These are phyloP conservation scores for Akanthomyces uredinophilus DNA, from an alignment of 2,329 filamentous ascomycete genomes.

Conservation along the genomic window DNA sequence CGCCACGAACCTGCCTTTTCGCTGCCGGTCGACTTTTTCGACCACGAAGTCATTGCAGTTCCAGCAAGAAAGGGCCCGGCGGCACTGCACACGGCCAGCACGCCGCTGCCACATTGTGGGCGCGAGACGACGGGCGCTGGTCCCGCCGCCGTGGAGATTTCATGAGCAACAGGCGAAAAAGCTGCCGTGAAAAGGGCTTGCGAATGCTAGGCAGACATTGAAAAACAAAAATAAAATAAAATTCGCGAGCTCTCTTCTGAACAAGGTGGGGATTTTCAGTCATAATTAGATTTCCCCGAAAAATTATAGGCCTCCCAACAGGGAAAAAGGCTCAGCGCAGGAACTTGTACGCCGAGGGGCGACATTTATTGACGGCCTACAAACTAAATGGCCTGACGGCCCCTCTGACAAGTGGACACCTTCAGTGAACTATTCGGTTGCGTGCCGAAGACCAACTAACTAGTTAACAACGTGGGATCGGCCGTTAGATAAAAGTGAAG, in stretches of 20 bases:
- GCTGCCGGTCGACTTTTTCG: slow-evolving; percentile 21
- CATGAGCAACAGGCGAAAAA: neutral
- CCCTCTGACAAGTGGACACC: neutral
- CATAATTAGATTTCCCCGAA: too few species aligned
- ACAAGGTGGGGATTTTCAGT: too few species aligned
- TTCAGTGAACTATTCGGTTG: neutral
- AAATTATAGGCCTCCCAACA: too few species aligned
- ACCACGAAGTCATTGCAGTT: slow-evolving; percentile 16
- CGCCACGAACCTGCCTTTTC: slow-evolving; percentile 17
- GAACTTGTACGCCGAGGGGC: too few species aligned
- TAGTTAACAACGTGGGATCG: neutral
- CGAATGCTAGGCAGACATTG: neutral
- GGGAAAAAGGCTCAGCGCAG: too few species aligned
- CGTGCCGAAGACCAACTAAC: neutral
- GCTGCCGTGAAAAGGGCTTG: neutral
- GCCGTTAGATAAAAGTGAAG: neutral
- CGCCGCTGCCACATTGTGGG: neutral
- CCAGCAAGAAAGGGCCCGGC: neutral
- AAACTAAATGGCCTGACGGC: neutral
- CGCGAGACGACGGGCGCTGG: neutral
- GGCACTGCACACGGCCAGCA: neutral
- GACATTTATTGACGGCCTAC: too few species aligned
- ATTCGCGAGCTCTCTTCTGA: too few species aligned
- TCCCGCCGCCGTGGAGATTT: neutral
- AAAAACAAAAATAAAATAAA: neutral